Evolutionary conservation across 2,329 filamentous ascomycete genomes (phyloP).

Genomic region (Colletotrichum gigasporum): DNA sequence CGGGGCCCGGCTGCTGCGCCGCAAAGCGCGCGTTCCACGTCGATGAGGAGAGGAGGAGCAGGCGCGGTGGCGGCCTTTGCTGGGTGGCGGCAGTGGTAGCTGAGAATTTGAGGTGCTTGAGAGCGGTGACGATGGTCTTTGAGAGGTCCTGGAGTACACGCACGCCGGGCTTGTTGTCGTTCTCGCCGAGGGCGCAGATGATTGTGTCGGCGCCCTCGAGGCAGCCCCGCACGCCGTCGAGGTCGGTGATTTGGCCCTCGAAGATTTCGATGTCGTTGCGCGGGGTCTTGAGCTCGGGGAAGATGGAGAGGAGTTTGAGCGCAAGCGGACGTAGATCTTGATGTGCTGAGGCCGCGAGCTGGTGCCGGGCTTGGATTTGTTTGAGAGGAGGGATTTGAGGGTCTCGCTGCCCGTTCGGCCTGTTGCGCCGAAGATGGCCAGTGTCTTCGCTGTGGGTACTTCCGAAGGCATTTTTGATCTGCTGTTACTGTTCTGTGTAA

Average conservation of each 20-base stretch:
- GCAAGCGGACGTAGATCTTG: slow-evolving; percentile 15
- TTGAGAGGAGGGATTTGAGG: slow-evolving; percentile 11
- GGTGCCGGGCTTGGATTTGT: not conserved
- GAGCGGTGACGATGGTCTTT: not conserved
- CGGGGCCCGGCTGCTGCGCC: not conserved
- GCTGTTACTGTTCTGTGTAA: not conserved
- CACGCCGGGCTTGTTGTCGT: slow-evolving; percentile 13
- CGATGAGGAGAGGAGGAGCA: slow-evolving; percentile 14
- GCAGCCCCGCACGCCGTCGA: not conserved
- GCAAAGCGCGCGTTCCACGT: slow-evolving; percentile 16
- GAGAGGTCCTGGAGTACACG: slow-evolving; percentile 6
- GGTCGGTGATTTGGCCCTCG: slow-evolving; percentile 24
- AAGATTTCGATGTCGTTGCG: not conserved
- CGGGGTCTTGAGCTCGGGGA: not conserved
- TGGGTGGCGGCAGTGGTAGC: too few species aligned
- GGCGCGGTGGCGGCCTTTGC: too few species aligned
- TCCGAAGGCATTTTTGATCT: not conserved
- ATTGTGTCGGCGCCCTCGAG: slow-evolving; percentile 15
- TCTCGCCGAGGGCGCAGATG: slow-evolving; percentile 21
- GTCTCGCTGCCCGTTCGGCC: slow-evolving; percentile 23
- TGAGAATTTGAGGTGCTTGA: slow-evolving; percentile 12
- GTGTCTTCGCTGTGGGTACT: not conserved
- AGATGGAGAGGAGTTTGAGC: not conserved
- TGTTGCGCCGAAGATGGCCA: slow-evolving; percentile 27
- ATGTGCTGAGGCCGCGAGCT: too few species aligned